Evolutionary conservation across 768 basidiomycete genomes (phyloP).

Genomic region (Russula lepida): DNA sequence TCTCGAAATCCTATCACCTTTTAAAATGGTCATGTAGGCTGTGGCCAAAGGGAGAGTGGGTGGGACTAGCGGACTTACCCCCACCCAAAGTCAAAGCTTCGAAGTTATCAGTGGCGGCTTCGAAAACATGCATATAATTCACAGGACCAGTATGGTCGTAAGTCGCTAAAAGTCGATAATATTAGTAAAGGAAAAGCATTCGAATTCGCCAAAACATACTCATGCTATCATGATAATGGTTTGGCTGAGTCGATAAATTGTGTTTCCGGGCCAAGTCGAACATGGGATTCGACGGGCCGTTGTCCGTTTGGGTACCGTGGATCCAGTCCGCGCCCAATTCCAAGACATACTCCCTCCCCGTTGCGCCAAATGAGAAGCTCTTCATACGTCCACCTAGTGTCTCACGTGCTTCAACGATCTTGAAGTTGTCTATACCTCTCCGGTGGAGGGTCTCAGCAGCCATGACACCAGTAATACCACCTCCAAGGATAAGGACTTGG

Average conservation of each 20-base stretch:
- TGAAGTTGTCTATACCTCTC: constrained; percentile 46
- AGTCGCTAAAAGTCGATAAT: constrained; percentile 32
- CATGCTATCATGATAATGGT: constrained; percentile 34
- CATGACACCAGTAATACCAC: constrained; percentile 56
- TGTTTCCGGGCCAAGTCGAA: constrained; percentile 49
- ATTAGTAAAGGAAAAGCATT: neutral
- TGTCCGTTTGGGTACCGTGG: constrained; percentile 39
- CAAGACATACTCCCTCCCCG: constrained; percentile 33
- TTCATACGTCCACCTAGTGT: constrained; percentile 58
- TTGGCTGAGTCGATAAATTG: constrained; percentile 38
- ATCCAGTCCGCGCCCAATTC: constrained; percentile 58
- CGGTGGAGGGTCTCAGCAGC: constrained; percentile 53
- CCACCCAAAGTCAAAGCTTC: constrained; percentile 35
- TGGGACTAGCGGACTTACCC: constrained; percentile 29
- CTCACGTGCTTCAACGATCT: constrained; percentile 50
- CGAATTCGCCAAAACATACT: constrained; percentile 29
- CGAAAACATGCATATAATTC: constrained; percentile 41
- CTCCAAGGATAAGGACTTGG: constrained; percentile 53
- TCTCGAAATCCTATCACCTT: constrained; percentile 38
- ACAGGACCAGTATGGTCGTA: constrained; percentile 44
- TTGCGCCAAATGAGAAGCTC: constrained; percentile 36
- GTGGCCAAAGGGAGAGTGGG: neutral
- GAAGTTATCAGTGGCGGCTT: constrained; percentile 35
- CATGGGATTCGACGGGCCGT: constrained; percentile 52
- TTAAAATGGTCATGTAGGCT: neutral